These are phyloP conservation scores for Spiromastix sp. DNA, from an alignment of 2,329 filamentous ascomycete genomes.

Conservation along the genomic window DNA sequence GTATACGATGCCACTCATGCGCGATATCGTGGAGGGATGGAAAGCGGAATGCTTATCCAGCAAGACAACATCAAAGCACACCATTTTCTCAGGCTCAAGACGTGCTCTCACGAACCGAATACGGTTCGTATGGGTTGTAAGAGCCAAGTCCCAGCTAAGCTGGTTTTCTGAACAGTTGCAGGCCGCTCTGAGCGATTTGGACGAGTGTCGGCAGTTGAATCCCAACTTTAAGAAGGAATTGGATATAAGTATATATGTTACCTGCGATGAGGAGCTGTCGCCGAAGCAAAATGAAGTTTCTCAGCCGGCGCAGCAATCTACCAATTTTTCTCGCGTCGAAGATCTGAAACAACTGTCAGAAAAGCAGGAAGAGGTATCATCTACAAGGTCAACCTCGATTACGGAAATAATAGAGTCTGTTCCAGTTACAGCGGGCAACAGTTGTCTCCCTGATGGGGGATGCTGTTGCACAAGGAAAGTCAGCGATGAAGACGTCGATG, in stretches of 20 bases:
- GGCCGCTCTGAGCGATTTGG: conserved; percentile 33
- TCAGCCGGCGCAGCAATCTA: background rate
- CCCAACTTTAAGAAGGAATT: conserved; percentile 32
- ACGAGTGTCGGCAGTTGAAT: conserved; percentile 21
- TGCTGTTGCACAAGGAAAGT: conserved; percentile 43
- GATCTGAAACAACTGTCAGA: background rate
- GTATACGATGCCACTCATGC: conserved; percentile 46
- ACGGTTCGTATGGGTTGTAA: conserved; percentile 50
- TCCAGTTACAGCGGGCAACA: conserved; percentile 6
- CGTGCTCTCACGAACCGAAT: conserved; percentile 33
- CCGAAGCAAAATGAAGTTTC: background rate
- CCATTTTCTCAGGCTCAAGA: conserved; percentile 9
- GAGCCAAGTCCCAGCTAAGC: conserved; percentile 39
- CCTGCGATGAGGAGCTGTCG: conserved; percentile 36
- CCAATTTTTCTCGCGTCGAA: background rate
- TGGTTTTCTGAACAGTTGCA: conserved; percentile 46
- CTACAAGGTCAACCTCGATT: background rate
- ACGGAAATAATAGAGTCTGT: background rate
- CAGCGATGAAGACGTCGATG: conserved; percentile 34
- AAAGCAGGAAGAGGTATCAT: background rate
- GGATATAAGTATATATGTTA: conserved; percentile 45
- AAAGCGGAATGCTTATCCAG: conserved; percentile 19
- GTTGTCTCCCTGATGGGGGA: conserved; percentile 20
- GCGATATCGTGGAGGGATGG: conserved; percentile 44
- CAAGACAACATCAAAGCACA: background rate